Base-by-base conservation (phyloP, 1,284 basidiomycete genomes). In the Papiliotrema flavescens region DNA sequence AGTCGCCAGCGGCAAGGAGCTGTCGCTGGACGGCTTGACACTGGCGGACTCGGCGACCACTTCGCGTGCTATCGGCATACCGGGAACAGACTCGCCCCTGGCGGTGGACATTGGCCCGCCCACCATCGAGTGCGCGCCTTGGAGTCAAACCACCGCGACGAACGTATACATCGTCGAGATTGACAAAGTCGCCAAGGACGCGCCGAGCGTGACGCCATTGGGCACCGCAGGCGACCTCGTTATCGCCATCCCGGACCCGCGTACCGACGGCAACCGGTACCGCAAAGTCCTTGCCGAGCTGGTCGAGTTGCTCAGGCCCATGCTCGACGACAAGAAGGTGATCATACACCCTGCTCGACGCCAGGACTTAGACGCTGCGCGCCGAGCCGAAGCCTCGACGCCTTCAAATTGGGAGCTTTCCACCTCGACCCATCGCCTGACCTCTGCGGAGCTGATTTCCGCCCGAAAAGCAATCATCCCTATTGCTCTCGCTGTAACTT, bases 101-200 rank as follows among this genome's bases (percentile, higher is more conserved):
- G 61, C 55, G 2, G 45, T 70, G 17, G 62, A 64, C 47, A 56
- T 74, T 13, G 72, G 72, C n/a, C 9, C 45, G 1, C 57, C 64
- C 1, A 49, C 57, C 22, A 36, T 45, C 0, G 13, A 51, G 22
- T 41, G 43, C 15, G 11, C 40, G 23, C 14, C 44, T 37, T 51
- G 41, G 41, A 13, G 32, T 6, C 49, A 32, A 20, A 14, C 32
- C 14, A 2, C 0, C 23, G 1, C 23, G 5, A 11, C 22, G 19
- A 43, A 49, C 0, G 45, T 71, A 13, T 54, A 58, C 2, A 54
- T 70, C 0, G 51, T 67, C 13, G 58, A 64, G n/a, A 45, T 68
- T 2, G 59, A 65, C 20, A 70, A 67, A 53, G 56, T 26, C 34
- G 11, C 24, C 42, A 17, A 46, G 43, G n/a, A 54, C 24, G 0